These are phyloP conservation scores for Tinospora cordifolia DNA, from an alignment of 164 flowering plant species.

Conservation along the genomic window DNA sequence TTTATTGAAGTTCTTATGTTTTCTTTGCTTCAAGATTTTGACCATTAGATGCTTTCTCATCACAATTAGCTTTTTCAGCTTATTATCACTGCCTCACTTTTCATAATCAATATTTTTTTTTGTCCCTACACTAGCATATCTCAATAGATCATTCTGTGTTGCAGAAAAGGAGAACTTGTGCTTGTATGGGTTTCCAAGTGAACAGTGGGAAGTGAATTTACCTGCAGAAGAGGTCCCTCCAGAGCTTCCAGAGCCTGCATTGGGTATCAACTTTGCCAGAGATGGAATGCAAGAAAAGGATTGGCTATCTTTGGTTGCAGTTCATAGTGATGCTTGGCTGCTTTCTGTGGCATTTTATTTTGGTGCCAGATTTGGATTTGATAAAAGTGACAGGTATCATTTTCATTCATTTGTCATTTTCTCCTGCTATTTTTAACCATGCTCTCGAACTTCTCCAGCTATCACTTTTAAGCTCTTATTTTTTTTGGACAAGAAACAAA, in stretches of 20 bases:
- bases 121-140: background rate
- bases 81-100: background rate
- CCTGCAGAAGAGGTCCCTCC: slow-evolving; percentile 93
- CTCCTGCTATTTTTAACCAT: background rate
- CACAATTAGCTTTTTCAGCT: background rate
- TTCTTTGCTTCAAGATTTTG: background rate
- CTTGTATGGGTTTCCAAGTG: slow-evolving; percentile 73
- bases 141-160: background rate
- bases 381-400: slow-evolving; percentile 52
- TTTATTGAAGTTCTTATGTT: too few relatives aligned
- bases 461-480: too few relatives aligned
- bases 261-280: slow-evolving; percentile 87
- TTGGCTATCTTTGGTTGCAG: slow-evolving; percentile 81
- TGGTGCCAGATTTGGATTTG: slow-evolving; percentile 75
- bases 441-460: too few relatives aligned
- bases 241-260: slow-evolving; percentile 84
- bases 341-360: slow-evolving; percentile 72
- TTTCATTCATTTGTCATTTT: background rate
- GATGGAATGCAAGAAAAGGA: slow-evolving; percentile 88
- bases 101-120: background rate
- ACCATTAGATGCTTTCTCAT: background rate
- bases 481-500: too few relatives aligned
- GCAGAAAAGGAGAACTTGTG: slow-evolving; percentile 88
- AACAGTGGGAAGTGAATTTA: slow-evolving; percentile 77
- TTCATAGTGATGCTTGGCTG: slow-evolving; percentile 90